A percentile compares a stretch with the other conserved stretches of the same genome.
Evolutionary conservation across 306 rosid species (phyloP).

Genomic region (Pterocarpus macrocarpus): DNA sequence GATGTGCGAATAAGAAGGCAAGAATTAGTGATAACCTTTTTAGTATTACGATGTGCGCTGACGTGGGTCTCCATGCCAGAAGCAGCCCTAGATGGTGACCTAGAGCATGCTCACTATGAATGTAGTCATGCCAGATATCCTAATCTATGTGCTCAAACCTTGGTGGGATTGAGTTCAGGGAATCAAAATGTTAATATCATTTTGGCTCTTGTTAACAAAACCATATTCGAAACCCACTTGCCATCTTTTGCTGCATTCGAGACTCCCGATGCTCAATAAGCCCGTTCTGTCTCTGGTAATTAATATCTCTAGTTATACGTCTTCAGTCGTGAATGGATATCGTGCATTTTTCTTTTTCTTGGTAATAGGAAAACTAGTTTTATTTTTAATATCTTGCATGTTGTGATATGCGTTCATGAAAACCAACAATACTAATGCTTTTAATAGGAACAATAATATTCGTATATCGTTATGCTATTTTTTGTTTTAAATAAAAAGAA

Average conservation of each 20-base stretch:
- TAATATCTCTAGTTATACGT: neutral
- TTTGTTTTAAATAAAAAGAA: neutral
- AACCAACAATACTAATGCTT: neutral
- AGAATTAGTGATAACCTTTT: slow-evolving; percentile 23
- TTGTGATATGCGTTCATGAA: slow-evolving; percentile 1
- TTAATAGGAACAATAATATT: neutral
- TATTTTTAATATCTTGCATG: neutral
- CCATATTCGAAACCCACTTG: slow-evolving; percentile 54
- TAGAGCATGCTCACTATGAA: slow-evolving; percentile 7
- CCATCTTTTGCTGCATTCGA: slow-evolving; percentile 36
- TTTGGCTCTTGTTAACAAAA: slow-evolving; percentile 50
- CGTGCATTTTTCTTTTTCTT: neutral
- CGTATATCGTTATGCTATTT: neutral
- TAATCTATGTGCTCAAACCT: slow-evolving; percentile 51
- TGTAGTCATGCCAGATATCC: slow-evolving; percentile 58
- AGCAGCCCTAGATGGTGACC: neutral
- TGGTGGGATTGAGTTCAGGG: slow-evolving; percentile 44
- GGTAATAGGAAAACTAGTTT: neutral
- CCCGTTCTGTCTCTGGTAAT: slow-evolving; percentile 48
- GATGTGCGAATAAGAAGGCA: slow-evolving; percentile 16
- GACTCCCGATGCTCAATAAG: slow-evolving; percentile 19
- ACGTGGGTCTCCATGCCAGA: slow-evolving; percentile 35
- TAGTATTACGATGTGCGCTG: slow-evolving; percentile 27
- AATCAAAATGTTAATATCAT: slow-evolving; percentile 42
- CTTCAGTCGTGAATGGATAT: neutral